A percentile compares a stretch with the other conserved stretches of the same genome.
Conservation (phyloP, 176 grass and related monocot species). For the sorghum (Sorghum bicolor) region Sorghum_bicolor_NCBIv3 NC_012875.2:54081001-54081500, state of each 20-base stretch:
- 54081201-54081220: background rate
- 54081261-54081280: background rate
- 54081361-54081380: slow-evolving; percentile 31
- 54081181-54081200: background rate
- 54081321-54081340: slow-evolving; percentile 1
- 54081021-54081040: background rate
- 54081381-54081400: slow-evolving; percentile 99
- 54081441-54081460: slow-evolving; percentile 74
- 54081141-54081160: too few relatives aligned
- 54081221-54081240: background rate
- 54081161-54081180: too few relatives aligned
- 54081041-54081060: background rate
- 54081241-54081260: background rate
- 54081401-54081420: slow-evolving; percentile 97
- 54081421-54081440: slow-evolving; percentile 63
- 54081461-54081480: background rate
- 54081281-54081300: background rate
- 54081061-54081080: background rate
- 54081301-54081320: background rate
- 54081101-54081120: background rate
- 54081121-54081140: too few relatives aligned
- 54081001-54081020: background rate
- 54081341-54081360: slow-evolving; percentile 5
- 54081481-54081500: background rate
- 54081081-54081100: background rate